These are phyloP conservation scores for Mallotus repandus DNA, from an alignment of 441 rosid species.

Conservation along the genomic window DNA sequence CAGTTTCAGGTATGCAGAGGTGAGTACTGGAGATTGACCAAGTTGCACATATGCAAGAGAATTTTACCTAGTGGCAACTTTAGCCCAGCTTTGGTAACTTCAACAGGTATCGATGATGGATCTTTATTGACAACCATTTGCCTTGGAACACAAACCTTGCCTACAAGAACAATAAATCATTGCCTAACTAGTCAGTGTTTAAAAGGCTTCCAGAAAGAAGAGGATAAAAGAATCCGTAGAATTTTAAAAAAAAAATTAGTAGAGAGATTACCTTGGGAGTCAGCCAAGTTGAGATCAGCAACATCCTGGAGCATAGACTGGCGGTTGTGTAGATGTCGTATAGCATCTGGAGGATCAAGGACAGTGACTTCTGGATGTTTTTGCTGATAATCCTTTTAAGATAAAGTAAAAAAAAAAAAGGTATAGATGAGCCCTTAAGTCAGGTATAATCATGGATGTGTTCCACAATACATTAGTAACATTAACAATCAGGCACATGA, in stretches of 20 bases:
- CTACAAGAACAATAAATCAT: slow-evolving; percentile 34
- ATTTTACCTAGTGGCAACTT: slow-evolving; percentile 78
- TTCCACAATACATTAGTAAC: background rate
- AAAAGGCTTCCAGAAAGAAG: background rate
- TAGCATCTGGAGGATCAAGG: slow-evolving; percentile 83
- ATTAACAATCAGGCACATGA: background rate
- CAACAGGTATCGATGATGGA: slow-evolving; percentile 56
- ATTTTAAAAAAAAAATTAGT: background rate
- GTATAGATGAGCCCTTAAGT: background rate
- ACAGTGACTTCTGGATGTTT: slow-evolving; percentile 76
- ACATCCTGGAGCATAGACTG: slow-evolving; percentile 90
- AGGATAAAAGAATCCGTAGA: background rate
- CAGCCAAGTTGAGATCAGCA: slow-evolving; percentile 64
- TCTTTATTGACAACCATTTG: slow-evolving; percentile 73
- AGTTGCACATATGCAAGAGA: slow-evolving; percentile 3
- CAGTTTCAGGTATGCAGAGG: background rate
- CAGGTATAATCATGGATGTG: no score
- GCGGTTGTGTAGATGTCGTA: slow-evolving; percentile 62
- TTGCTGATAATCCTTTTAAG: slow-evolving; percentile 60
- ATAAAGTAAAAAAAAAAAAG: background rate
- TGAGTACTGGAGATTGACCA: slow-evolving; percentile 1
- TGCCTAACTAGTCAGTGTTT: slow-evolving; percentile 7
- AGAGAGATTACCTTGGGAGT: slow-evolving; percentile 45
- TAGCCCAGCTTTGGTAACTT: slow-evolving; percentile 69
- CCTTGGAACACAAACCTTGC: slow-evolving; percentile 71